Evolutionary conservation across 2,329 filamentous ascomycete species (phyloP), one percentile per base, ranked within the genome.

Genomic region (Neofusicoccum ribis): DNA sequence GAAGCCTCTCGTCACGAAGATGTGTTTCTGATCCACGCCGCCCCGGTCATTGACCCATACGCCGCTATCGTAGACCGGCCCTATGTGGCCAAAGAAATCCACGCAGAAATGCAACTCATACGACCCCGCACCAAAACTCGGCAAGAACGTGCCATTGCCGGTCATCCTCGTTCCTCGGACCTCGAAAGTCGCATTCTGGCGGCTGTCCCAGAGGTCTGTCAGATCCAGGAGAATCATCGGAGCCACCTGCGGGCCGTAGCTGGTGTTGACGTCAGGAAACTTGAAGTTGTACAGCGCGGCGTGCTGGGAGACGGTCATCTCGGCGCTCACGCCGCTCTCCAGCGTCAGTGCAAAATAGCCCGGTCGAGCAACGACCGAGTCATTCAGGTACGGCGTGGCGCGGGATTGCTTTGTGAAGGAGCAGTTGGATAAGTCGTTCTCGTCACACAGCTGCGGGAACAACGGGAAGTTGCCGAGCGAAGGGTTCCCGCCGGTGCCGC

Each of bases 381-480:
- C 80, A 9, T 82, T 81, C 63, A 82, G 78, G 56, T 85, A 84
- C 17, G 76, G 74, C 0, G 82, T 80, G 34, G 81, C 80, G 66
- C 88, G 80, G 17, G 80, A 73, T 11, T 74, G 73, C 36, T 84
- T 83, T 5, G 82, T 78, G 68, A 84, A 89, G 46, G 79, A 77
- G 77, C 87, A 89, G 7, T 80, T 79, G 70, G 91, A 81, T 63
- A 92, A 76, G 44, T 88, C 83, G 67, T 90, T 85, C 14, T 79
- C 82, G 0, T 84, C 81, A 68, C 90, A 92, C 46, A 84, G 78
- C 67, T 91, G 89, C 0, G 89, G 83, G 68, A 92, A 92, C 1
- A 92, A 79, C 0, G 90, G 88, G 62, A 92, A 92, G 71, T 91
- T 91, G 14, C 89, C 90, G 15, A 92, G 77, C 3, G 88, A 91